Percentiles rank a stretch among this genome's conserved stretches.
Conservation (phyloP, 2,329 filamentous ascomycete species). For the Alternaria metachromatica region DNA sequence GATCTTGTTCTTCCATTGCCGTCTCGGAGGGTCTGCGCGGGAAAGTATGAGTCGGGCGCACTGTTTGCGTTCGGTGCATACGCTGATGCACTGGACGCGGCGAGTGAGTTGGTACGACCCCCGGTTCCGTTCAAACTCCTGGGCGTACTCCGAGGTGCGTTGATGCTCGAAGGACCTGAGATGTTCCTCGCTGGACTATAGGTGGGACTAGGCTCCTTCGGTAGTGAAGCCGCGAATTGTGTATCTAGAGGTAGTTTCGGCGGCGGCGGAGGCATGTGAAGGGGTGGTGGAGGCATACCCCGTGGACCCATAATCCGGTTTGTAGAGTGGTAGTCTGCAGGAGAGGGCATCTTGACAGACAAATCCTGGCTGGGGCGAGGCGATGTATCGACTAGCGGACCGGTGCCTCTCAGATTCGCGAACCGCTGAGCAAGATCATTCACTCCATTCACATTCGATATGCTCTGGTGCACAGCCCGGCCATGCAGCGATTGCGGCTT, state of each 20-base stretch:
- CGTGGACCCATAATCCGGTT: constrained; percentile 57
- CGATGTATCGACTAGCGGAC: constrained; percentile 29
- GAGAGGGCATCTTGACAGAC: constrained; percentile 52
- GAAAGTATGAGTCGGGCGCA: constrained; percentile 53
- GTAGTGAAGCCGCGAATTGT: constrained; percentile 63
- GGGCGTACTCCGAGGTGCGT: constrained; percentile 69
- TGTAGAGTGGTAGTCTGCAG: constrained; percentile 45
- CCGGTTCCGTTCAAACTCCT: constrained; percentile 65
- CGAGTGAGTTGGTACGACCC: constrained; percentile 62
- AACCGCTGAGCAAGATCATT: constrained; percentile 49
- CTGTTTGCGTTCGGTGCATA: constrained; percentile 48
- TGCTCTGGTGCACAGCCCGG: constrained; percentile 58
- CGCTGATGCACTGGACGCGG: constrained; percentile 47
- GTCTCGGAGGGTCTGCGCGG: constrained; percentile 27
- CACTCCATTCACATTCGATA: constrained; percentile 26
- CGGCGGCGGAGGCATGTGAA: constrained; percentile 42
- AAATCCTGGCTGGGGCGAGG: constrained; percentile 34
- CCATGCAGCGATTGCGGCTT: constrained; percentile 73
- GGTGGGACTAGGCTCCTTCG: constrained; percentile 75
- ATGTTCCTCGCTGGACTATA: constrained; percentile 80
- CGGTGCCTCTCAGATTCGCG: constrained; percentile 41
- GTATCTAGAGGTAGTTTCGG: constrained; percentile 59
- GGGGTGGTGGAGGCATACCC: constrained; percentile 57
- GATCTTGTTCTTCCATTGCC: constrained; percentile 43
- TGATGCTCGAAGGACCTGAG: constrained; percentile 68